Evolutionary conservation across 345 rosid genomes (phyloP), one percentile per base, ranked within the genome.

Genomic region (Hibiscus tridactylites): DNA sequence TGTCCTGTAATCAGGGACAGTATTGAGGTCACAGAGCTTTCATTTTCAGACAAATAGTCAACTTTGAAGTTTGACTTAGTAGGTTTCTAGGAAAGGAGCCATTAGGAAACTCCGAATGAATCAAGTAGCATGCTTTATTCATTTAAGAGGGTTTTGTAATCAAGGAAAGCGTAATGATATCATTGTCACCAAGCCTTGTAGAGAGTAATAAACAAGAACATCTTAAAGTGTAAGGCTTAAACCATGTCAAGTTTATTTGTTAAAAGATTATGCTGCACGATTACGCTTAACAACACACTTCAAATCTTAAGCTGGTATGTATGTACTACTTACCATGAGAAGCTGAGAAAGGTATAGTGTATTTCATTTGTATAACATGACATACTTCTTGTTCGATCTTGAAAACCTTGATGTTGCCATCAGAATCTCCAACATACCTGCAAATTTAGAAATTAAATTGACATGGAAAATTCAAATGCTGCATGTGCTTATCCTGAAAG

Each of bases 341-440:
- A 54, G 84, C 96, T 39, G 87, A 83, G 64, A 83, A 71, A 65
- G 97, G 97, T 78, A 94, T 83, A 26, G 71, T 82, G 71, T 94
- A 94, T 26, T 85, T 82, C 96, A 86, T 88, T 68, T 70, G 84
- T 59, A 76, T 71, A 26, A 85, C 57, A 56, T 73, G 83, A 61
- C 60, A 65, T 61, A 81, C 68, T 17, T 84, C 92, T 70, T 65
- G 79, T 54, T 87, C 92, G 56, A 90, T 82, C 87, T 85, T 87
- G 56, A 94, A 75, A 76, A 91, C 85, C 9, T 84, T 81, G 44
- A 91, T 75, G 44, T 91, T 87, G 76, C 98, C 98, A 68, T 67
- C 75, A 78, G 88, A 79, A 81, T 90, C 91, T 78, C 98, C 98
- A 76, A 81, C 82, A 68, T 86, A 91, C 75, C 98, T 94, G 85